Base-by-base conservation (phyloP, 106 monocot species). In the Allium sativum region DNA sequence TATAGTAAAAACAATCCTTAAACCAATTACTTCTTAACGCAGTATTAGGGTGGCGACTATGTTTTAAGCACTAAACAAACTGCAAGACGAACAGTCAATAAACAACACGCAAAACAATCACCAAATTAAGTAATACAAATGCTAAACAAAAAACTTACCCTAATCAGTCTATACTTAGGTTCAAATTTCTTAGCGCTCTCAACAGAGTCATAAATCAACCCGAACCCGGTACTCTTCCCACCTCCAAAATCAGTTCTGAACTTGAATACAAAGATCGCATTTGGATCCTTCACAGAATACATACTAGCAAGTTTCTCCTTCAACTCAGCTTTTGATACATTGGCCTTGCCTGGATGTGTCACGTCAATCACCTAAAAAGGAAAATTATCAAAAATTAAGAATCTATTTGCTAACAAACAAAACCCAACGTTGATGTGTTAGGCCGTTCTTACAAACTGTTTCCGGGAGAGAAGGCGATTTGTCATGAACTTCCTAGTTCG, bases 401-500 rank as follows among this genome's bases (percentile, higher is more conserved):
- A 31, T 31, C 31, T 31, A 31, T 31, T 31, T 1, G 1, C 31
- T 31, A 31, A 31, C 0, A 31, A 31, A 31, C 1, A 31, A 31
- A 31, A 31, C 31, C 31, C 31, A 31, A 31, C 31, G 31, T 2
- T 31, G 1, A 31, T 1, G 31, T 31, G 31, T 31, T 2, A 31
- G 31, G 31, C 5, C 5, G 5, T 31, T 52, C 75, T 81, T 48
- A 91, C 90, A 73, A 90, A 90, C 57, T 90, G 90, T 79, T 82
- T 90, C 52, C 90, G 74, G 1, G 90, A 80, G 74, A 90, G 90
- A 68, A 90, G 82, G 40, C 90, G 73, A 52, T 90, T 90, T 9
- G 90, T 90, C 90, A 90, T 90, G 75, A 91, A 91, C 65, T 91
- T 91, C 69, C 90, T 76, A 12, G 86, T 86, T 14, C 80, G 68